phyloP scores from a whole-genome alignment of 164 flowering plant genomes.

The Houttuynia cordata region DNA sequence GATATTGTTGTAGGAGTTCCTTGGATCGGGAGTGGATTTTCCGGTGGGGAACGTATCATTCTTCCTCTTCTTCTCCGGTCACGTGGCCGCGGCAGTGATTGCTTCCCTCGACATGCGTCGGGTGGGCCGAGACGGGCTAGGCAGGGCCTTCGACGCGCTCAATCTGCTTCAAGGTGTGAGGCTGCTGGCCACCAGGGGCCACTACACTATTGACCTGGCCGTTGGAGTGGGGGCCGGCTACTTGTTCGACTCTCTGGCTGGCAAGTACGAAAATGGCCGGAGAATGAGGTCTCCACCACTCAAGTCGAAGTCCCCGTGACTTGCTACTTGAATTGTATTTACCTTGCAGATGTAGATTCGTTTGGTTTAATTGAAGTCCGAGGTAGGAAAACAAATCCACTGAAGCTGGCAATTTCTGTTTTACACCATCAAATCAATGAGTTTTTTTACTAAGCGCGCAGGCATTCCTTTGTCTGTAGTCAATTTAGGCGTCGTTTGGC shows the following conservation, averaged over 20 bases:
- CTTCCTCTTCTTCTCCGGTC: constrained; percentile 88
- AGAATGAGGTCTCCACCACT: background rate
- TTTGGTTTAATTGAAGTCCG: too few relatives aligned
- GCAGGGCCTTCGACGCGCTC: constrained; percentile 48
- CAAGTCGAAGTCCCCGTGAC: too few relatives aligned
- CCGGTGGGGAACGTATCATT: constrained; percentile 95
- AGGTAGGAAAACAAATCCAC: too few relatives aligned
- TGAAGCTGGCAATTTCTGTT: too few relatives aligned
- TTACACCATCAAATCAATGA: too few relatives aligned
- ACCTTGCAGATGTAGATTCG: too few relatives aligned
- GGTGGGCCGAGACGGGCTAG: constrained; percentile 55
- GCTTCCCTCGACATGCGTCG: constrained; percentile 85
- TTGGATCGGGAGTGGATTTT: constrained; percentile 87
- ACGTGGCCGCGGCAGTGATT: constrained; percentile 83
- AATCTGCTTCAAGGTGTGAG: constrained; percentile 63
- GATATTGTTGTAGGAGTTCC: constrained; percentile 49
- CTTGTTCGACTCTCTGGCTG: constrained; percentile 70
- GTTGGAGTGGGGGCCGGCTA: constrained; percentile 85
- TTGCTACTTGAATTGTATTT: too few relatives aligned
- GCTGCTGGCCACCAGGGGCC: constrained; percentile 73
- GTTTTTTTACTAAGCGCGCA: too few relatives aligned
- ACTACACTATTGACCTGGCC: constrained; percentile 83
- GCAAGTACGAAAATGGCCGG: constrained; percentile 48
- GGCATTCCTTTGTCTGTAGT: too few relatives aligned
- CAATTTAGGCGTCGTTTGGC: too few relatives aligned